Base-by-base conservation (phyloP, 139 green algal genomes). In the Chlorella sp. region DNA sequence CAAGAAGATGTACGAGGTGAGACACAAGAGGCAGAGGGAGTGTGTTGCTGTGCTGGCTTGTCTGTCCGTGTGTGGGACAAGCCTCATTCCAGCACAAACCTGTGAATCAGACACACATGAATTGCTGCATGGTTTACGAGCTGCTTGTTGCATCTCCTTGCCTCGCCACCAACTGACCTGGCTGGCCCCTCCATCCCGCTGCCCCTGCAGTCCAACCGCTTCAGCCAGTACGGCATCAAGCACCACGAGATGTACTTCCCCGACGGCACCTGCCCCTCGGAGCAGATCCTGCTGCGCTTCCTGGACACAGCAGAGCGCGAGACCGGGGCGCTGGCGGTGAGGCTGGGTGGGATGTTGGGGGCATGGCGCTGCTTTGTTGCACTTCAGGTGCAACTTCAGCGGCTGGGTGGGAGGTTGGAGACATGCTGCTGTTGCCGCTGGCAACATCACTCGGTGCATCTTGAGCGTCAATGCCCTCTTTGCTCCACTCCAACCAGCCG, bases 211-310 rank as follows among this genome's bases (percentile, higher is more conserved):
- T 26, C 75, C 30, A 83, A 40, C 78, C 78, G 78, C 4, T 83
- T 83, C 78, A 83, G 95, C 37, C 84, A 95, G 85, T 92, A 91
- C 36, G 97, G 97, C 37, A 94, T 99, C 84, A 88, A 91, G 48
- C 96, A 98, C 91, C 92, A 98, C 90, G 97, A 99, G 78, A 93
- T 99, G 61, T 99, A 98, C 94, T 99, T 99, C 84, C 96, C 97
- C 32, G 97, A 99, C 89, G 96, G 97, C 60, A 96, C 93, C 39
- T 98, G 95, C 93, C 97, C 97, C 42, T 90, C 91, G 11, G 94
- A 98, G 39, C 88, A 91, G 68, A 97, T 98, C 86, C 86, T 98
- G 80, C 73, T 92, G 77, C 91, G 88, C 39, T 99, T 98, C 89
- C 92, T 99, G 84, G 91, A 95, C 32, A 92, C 96, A 9, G 96